Evolutionary conservation across 805 yeast species (phyloP), one percentile per base, ranked within the genome.

Genomic region (Yamadazyma phyllophila): DNA sequence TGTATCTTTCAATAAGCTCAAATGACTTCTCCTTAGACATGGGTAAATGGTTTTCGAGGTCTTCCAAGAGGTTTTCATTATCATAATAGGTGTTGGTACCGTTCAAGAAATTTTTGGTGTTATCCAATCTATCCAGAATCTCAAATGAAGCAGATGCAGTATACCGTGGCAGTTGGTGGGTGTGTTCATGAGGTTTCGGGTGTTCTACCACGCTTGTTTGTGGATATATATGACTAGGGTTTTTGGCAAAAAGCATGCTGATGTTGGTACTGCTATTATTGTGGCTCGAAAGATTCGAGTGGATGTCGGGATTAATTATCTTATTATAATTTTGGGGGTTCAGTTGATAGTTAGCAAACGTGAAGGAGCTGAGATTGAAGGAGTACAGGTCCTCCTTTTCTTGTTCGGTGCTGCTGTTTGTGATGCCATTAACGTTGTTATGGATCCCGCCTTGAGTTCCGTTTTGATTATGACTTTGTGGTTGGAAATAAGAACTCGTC

Each of bases 1-100:
- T 57, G 51, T 76, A 80, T 24, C 82, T 62, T 30, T 72, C 69
- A 2, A 78, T 61, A 35, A 80, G 61, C 44, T 73, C 78, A 52
- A 65, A 73, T 0, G 81, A 72, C 32, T 76, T 65, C 39, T 67
- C 72, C 37, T 62, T 67, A 1, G 73, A 56, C 11, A 46, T 57
- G 1, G 85, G 84, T 11, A 80, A 52, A 46, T 71, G 74, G 7
- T 65, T 59, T n/a, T 64, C 53, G 11, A 80, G 58, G 48, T 71
- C 74, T 24, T 58, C 63, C 13, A 66, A 50, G 8, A 71, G 52
- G 39, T 62, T 53, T 7, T 58, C 64, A 46, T 69, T 69, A 35
- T 63, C 67, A 46, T 67, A 67, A 50, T 66, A 59, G 7, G 66
- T 58, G 52, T 68, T 69, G 2, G 76, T 69, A 9, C 75, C 75